Conservation (phyloP, 441 rosid species). For the Kokia cookei region DNA sequence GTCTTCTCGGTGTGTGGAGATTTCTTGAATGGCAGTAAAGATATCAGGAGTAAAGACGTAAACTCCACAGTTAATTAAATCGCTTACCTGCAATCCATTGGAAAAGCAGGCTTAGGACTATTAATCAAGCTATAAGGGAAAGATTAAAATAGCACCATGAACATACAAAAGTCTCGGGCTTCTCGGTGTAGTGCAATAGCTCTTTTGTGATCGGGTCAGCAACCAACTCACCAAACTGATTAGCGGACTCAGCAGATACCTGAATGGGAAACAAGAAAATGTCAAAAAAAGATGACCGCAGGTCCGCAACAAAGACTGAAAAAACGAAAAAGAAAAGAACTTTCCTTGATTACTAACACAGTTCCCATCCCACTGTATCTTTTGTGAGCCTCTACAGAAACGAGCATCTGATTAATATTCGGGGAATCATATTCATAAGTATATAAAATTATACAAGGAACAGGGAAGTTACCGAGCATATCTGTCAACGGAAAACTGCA, state of each 20-base stretch:
- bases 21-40: conserved; percentile 66
- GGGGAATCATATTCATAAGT: neutral
- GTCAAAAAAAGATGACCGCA: neutral
- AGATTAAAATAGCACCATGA: conserved; percentile 1
- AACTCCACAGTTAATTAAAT: conserved; percentile 85
- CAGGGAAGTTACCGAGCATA: conserved; percentile 59
- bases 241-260: conserved; percentile 95
- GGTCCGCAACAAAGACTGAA: neutral
- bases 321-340: neutral
- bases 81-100: conserved; percentile 60
- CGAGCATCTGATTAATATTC: neutral
- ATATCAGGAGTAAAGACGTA: conserved; percentile 73
- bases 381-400: conserved; percentile 64
- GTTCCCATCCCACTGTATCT: conserved; percentile 81
- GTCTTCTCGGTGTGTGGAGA: conserved; percentile 51
- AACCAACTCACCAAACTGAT: conserved; percentile 81
- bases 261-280: conserved; percentile 15
- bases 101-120: neutral
- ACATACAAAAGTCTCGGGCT: conserved; percentile 91
- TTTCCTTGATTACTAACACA: conserved; percentile 78
- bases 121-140: neutral
- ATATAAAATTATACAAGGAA: neutral
- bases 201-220: conserved; percentile 80
- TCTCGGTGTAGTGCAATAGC: conserved; percentile 83
- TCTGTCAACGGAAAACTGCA: conserved; percentile 79